phyloP scores from a whole-genome alignment of 345 rosid species.

The Garcia nutans region DNA sequence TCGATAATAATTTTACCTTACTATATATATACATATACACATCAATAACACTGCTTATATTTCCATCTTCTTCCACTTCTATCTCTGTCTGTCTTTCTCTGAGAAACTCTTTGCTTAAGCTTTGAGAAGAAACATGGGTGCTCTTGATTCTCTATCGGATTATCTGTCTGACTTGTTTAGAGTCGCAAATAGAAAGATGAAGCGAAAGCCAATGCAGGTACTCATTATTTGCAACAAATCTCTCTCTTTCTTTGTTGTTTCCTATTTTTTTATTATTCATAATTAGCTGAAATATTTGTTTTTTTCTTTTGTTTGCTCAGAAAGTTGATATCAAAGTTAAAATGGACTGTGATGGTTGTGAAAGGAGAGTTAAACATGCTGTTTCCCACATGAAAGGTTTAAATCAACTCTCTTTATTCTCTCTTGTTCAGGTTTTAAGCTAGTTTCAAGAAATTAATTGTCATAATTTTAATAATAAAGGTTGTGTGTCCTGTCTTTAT shows the following conservation, averaged over 20 bases:
- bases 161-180: conserved; percentile 30
- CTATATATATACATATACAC: neutral
- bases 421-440: neutral
- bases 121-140: conserved; percentile 39
- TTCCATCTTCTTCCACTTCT: neutral
- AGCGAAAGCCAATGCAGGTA: conserved; percentile 55
- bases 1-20: neutral
- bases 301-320: conserved; percentile 19
- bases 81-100: neutral
- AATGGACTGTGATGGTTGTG: conserved; percentile 65
- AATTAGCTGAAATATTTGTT: neutral
- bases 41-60: neutral
- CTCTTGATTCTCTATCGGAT: conserved; percentile 40
- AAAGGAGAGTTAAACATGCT: conserved; percentile 46
- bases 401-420: neutral
- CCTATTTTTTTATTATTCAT: neutral
- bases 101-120: neutral
- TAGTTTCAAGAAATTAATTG: too few relatives aligned
- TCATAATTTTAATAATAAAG: too few relatives aligned
- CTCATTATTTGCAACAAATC: too few relatives aligned
- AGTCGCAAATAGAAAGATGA: conserved; percentile 32
- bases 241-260: neutral
- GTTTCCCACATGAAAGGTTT: conserved; percentile 49
- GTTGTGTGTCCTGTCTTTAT: too few relatives aligned
- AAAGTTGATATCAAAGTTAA: conserved; percentile 60